These are phyloP conservation scores for Didymella pinodella DNA, from an alignment of 2,329 filamentous ascomycete genomes.

Conservation along the genomic window DNA sequence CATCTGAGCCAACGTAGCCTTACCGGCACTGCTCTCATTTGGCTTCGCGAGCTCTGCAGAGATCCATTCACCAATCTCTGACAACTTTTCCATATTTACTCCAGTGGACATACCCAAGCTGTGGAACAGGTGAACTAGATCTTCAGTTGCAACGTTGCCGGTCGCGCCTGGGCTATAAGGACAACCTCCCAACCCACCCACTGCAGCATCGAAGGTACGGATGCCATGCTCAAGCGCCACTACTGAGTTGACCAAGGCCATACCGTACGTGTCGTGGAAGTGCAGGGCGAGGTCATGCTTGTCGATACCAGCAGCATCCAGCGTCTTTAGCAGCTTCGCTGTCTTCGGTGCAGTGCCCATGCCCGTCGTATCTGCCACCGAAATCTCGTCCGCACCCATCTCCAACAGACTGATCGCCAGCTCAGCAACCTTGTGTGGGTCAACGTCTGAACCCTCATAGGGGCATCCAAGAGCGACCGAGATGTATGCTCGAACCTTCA, in stretches of 20 bases:
- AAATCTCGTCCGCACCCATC: constrained; percentile 90
- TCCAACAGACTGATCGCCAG: constrained; percentile 73
- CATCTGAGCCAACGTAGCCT: constrained; percentile 47
- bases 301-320: constrained; percentile 72
- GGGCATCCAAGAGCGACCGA: constrained; percentile 78
- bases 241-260: constrained; percentile 82
- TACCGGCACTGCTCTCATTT: constrained; percentile 52
- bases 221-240: constrained; percentile 80
- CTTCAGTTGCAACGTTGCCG: constrained; percentile 85
- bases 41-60: constrained; percentile 44
- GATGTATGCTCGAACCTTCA: constrained; percentile 80
- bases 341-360: constrained; percentile 84
- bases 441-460: constrained; percentile 70
- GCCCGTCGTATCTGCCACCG: constrained; percentile 87
- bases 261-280: constrained; percentile 89
- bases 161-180: constrained; percentile 86
- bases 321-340: constrained; percentile 68
- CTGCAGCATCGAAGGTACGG: constrained; percentile 79
- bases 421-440: constrained; percentile 67
- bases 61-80: constrained; percentile 52
- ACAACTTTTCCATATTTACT: constrained; percentile 56
- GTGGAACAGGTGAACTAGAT: constrained; percentile 79
- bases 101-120: constrained; percentile 78
- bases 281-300: constrained; percentile 79
- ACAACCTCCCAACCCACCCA: constrained; percentile 83